Base-by-base conservation (phyloP, 306 rosid species). In the Crotalaria pallida region DNA sequence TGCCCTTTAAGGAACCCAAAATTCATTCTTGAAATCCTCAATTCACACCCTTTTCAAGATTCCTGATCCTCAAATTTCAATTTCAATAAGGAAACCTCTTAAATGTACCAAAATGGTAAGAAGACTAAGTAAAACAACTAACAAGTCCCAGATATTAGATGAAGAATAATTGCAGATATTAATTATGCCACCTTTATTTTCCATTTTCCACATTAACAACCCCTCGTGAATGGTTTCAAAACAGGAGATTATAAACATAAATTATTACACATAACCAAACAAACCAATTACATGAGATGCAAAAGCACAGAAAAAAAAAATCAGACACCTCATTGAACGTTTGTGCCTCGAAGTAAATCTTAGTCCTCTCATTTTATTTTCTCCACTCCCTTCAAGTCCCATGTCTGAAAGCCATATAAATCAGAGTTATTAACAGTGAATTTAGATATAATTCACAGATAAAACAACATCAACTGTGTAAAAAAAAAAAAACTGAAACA, bases 311-410 rank as follows among this genome's bases (percentile, higher is more conserved):
- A 27, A 77, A 70, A 58, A 19, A 53, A 60, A 81, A 18, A n/a
- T n/a, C 3, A 61, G 36, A 41, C 49, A 93, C 97, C 99, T 94
- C 82, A 76, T 81, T 23, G 95, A 94, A 76, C 97, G 96, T 69
- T 76, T 90, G 83, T 81, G 98, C 40, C 69, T 75, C 66, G 89
- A 73, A 62, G 77, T 80, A 59, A 87, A 81, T 78, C 73, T 83
- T 69, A 87, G 80, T 58, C 84, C 89, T 41, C 81, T 53, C 84
- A 88, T 73, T 75, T 80, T 82, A 67, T 74, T 63, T 44, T 78
- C 84, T 65, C 77, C 84, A 41, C 58, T 50, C 55, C 70, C 75
- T 63, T 84, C 88, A 57, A 88, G 75, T 22, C 82, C 85, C 92
- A 87, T 86, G 43, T 62, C 92, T 87, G 80, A 80, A 78, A 80